Evolutionary conservation across 768 basidiomycete genomes (phyloP).

Genomic region (Pleurotus cornucopiae): DNA sequence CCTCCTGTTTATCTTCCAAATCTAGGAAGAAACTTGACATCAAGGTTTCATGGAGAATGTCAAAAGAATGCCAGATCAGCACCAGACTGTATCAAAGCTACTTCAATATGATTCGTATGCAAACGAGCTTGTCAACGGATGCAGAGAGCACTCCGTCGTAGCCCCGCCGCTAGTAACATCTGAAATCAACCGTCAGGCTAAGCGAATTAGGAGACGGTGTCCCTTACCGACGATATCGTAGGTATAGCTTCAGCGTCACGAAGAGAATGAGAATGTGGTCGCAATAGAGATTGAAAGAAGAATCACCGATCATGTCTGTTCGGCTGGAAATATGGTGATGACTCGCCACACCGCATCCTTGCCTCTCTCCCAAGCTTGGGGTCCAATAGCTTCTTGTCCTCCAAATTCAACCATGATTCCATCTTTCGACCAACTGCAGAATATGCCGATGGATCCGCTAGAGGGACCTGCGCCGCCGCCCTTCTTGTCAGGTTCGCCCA

Average conservation of each 20-base stretch:
- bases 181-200: not conserved
- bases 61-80: no score
- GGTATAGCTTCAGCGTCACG: no score
- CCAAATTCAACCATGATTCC: constrained; percentile 88
- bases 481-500: constrained; percentile 89
- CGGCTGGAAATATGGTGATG: constrained; percentile 52
- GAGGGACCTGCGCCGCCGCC: constrained; percentile 87
- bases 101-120: no score
- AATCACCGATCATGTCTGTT: not conserved
- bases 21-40: no score
- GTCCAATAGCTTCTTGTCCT: constrained; percentile 70
- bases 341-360: constrained; percentile 80
- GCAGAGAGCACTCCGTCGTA: not conserved
- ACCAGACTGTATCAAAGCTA: no score
- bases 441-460: constrained; percentile 82
- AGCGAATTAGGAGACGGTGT: not conserved
- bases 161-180: not conserved
- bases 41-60: no score
- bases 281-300: not conserved
- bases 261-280: no score
- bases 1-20: no score
- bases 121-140: no score
- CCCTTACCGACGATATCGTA: no score
- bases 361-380: constrained; percentile 84
- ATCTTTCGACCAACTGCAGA: constrained; percentile 86